Base-by-base conservation (phyloP, 371 early-diverging fungal species). In the Mucor velutinosus region DNA sequence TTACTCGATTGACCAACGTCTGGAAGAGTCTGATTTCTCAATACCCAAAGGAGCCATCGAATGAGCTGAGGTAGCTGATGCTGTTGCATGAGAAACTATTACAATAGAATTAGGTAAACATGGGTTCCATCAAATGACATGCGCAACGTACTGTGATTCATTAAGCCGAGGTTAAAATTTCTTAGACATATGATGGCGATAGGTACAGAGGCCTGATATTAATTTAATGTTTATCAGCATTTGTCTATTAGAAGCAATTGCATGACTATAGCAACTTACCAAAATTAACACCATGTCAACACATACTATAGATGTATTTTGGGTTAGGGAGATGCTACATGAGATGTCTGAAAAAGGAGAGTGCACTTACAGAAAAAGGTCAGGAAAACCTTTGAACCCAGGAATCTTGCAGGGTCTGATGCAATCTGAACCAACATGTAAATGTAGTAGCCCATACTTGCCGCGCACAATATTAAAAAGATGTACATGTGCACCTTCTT, bases 381-480 rank as follows among this genome's bases (percentile, higher is more conserved):
- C 66, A 93, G 77, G 72, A 90, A 89, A 17, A 81, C 80, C 51
- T 82, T 77, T 58, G 90, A 85, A 29, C 84, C 78, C 33, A 69
- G 47, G 69, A 85, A 92, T 66, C 84, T 78, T 5, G 60, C 71
- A 64, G 82, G 82, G 56, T 89, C 77, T 62, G 75, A 67, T 7
- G 86, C 85, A 47, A 92, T 91, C n/a, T 91, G 75, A 21, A 89
- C 82, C 17, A 91, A 65, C 73, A 89, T 90, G 78, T 88, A 92
- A 32, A 88, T 81, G 78, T 90, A 92, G 75, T 93, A 93, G 6
- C 77, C 89, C 62, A 89, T 78, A 37, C 85, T 86, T 5, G 79
- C 76, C 25, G 87, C 60, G 23, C 87, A 76, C 4, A 86, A 75
- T 25, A 84, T 60, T 49, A 92, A 77, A 69, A 93, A 92, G 10